Evolutionary conservation across 495 filamentous ascomycete species (phyloP), one percentile per base, ranked within the genome.

Genomic region (Tuber calosporum): DNA sequence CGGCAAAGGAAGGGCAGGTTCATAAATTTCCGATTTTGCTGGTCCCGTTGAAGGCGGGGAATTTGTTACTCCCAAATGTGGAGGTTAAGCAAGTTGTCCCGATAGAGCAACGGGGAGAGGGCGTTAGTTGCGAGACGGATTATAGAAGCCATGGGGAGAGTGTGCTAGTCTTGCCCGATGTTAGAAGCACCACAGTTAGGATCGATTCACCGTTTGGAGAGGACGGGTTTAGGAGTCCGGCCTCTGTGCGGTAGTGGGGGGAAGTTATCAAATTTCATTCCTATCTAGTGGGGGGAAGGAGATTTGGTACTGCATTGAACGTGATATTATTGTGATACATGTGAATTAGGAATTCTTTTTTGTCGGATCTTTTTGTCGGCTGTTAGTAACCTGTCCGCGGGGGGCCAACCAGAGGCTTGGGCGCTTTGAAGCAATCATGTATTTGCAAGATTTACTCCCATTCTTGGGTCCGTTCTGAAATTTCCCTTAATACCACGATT

Each of bases 21-120:
- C 89, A 75, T 78, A 82, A 45, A 74, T 83, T 73, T 83, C 86
- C 88, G 0, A 81, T 97, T 36, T 84, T 96, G 72, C 82, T 97
- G 3, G 85, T 97, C 2, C 94, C 95, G 39, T 84, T 96, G 72
- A 87, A 90, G 72, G 85, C 91, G 43, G 95, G 95, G 15, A 87
- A 88, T 79, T 82, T 94, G 22, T 85, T 90, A 1, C 87, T 91
- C n/a, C 94, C 94, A 0, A 86, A 83, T 22, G 85, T 97, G 20
- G 93, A 96, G 67, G 90, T 97, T 40, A 87, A 89, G 40, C 73
- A 82, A 62, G 72, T 73, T 74, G 74, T 71, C 43, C 41, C 79
- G 66, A 48, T 77, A 36, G 75, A 81, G 26, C 82, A 78, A 37
- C 76, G 66, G 48, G 76, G 53, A 13, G 78, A 42, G 40, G 75